These are phyloP conservation scores for Arthrobotrys conoides DNA, from an alignment of 2,329 filamentous ascomycete species.

Conservation along the genomic window DNA sequence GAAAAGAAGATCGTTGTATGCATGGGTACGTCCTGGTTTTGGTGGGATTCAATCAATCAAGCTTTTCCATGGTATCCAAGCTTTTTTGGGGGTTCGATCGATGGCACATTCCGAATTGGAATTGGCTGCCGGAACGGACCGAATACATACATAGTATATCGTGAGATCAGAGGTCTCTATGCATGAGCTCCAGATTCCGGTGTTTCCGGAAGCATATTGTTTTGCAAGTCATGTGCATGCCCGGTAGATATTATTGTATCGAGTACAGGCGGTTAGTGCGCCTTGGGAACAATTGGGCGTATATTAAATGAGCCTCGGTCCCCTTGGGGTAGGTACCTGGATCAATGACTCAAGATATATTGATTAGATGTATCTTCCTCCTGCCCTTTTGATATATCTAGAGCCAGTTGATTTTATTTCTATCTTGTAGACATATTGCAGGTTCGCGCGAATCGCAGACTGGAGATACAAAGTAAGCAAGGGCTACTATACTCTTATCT, in stretches of 20 bases:
- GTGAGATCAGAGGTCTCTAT: no score
- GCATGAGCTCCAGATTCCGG: background rate
- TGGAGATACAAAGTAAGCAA: background rate
- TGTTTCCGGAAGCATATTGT: background rate
- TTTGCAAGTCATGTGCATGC: background rate
- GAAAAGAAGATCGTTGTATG: background rate
- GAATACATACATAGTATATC: background rate
- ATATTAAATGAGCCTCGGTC: slow-evolving; percentile 3
- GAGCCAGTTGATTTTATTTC: background rate
- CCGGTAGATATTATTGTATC: background rate
- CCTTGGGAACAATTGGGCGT: background rate
- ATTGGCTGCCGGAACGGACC: background rate
- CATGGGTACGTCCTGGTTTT: slow-evolving; percentile 1
- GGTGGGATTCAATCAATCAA: slow-evolving; percentile 2
- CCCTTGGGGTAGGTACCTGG: background rate
- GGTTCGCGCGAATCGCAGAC: background rate
- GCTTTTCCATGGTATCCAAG: slow-evolving; percentile 14
- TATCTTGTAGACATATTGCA: background rate
- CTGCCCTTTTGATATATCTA: background rate
- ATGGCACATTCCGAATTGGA: slow-evolving; percentile 20
- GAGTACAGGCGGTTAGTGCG: background rate
- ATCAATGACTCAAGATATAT: background rate
- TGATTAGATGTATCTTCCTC: background rate
- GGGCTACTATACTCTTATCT: background rate
- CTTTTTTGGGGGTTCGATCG: slow-evolving; percentile 14